Conservation (phyloP, 192 early-diverging fungal species). For the Piromyces sp. region DNA sequence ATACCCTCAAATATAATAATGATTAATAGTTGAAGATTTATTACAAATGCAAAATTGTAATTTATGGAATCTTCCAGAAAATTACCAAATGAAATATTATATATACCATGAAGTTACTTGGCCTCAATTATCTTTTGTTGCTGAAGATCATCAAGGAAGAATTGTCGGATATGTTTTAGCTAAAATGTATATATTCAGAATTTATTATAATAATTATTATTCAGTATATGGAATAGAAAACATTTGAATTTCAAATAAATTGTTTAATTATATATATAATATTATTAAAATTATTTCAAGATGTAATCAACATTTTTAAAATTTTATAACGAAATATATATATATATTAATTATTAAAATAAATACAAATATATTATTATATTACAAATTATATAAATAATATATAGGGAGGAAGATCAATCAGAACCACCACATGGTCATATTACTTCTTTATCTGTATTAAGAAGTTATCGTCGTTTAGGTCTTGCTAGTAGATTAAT, state of each 20-base stretch:
- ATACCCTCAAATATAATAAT: too few relatives aligned
- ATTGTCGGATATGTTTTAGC: constrained; percentile 96
- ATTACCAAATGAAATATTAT: constrained; percentile 99
- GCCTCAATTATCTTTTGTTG: constrained; percentile 89
- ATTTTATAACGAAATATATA: too few relatives aligned
- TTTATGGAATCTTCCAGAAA: constrained; percentile 90
- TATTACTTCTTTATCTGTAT: constrained; percentile 89
- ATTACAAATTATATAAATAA: too few relatives aligned
- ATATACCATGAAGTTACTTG: constrained; percentile 59
- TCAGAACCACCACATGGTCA: constrained; percentile 67
- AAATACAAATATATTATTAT: too few relatives aligned
- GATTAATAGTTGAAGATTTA: constrained; percentile 46
- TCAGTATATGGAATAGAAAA: too few relatives aligned
- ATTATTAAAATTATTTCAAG: too few relatives aligned
- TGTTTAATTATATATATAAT: too few relatives aligned
- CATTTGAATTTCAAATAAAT: too few relatives aligned
- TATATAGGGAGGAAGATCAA: constrained; percentile 60
- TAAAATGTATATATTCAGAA: constrained; percentile 59
- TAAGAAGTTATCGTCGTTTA: constrained; percentile 86
- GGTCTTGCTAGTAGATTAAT: constrained; percentile 96
- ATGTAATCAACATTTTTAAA: too few relatives aligned
- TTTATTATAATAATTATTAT: neutral
- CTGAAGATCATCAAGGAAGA: constrained; percentile 74
- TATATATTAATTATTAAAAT: neutral
- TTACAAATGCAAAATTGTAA: constrained; percentile 94